Percentiles rank a stretch among this genome's conserved stretches.
Conservation (phyloP, 495 filamentous ascomycete genomes). For the Trichoderma parareesei region DNA sequence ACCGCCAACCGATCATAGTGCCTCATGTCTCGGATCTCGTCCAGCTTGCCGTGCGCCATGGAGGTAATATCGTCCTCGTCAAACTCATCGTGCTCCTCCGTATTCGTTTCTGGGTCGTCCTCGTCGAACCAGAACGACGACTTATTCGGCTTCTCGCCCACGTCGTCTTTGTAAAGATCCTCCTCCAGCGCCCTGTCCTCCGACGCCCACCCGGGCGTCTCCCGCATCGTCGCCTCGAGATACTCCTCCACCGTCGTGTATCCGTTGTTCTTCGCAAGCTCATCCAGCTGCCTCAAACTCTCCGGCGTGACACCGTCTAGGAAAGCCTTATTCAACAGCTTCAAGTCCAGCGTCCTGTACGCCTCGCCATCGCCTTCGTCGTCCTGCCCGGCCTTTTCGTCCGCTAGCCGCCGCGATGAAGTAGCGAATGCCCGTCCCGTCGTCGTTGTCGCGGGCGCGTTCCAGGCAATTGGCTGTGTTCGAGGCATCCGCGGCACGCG, state of each 20-base stretch:
- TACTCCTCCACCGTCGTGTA: constrained; percentile 5
- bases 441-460: neutral
- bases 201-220: constrained; percentile 3
- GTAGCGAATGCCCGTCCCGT: neutral
- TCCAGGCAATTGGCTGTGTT: constrained; percentile 9
- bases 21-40: constrained; percentile 80
- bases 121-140: constrained; percentile 33
- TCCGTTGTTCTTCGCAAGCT: constrained; percentile 6
- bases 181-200: constrained; percentile 1
- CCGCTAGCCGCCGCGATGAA: neutral
- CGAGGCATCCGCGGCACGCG: neutral
- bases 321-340: neutral
- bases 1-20: constrained; percentile 80
- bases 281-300: constrained; percentile 4
- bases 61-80: constrained; percentile 74
- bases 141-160: constrained; percentile 11
- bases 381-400: neutral
- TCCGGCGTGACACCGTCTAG: neutral
- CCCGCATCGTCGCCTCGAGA: neutral
- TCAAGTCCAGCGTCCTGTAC: constrained; percentile 2
- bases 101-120: constrained; percentile 35
- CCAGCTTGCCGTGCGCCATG: constrained; percentile 75
- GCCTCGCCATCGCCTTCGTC: constrained; percentile 1
- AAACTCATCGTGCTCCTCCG: constrained; percentile 33
- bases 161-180: constrained; percentile 7